Evolutionary conservation across 306 rosid species (phyloP), one percentile per base, ranked within the genome.

Genomic region (Trifolium subterraneum): DNA sequence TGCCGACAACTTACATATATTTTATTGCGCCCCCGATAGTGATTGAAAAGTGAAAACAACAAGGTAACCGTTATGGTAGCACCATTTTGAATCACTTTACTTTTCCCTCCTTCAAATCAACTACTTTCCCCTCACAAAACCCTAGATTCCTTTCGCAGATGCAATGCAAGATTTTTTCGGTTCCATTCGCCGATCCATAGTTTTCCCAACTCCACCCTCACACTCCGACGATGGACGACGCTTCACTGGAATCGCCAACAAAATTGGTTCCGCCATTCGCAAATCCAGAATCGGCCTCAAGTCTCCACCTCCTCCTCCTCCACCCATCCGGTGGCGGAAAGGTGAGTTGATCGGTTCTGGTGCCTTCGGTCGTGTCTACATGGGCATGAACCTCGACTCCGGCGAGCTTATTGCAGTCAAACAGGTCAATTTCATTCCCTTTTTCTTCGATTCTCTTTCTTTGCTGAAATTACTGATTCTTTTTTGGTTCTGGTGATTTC

Each of bases 351-450:
- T 93, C 12, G 98, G 98, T 11, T 88, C 86, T 11, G 97, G 98
- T 29, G 98, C 98, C 45, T 93, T 93, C 38, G 97, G 97, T 31
- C 83, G 88, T 8, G 98, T 89, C 14, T 93, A 91, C 72, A 91
- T 93, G 97, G 97, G 98, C 11, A 91, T 93, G 98, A 91, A 93
- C 73, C 92, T 93, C 13, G 97, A 93, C 73, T 89, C 93, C 13
- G 98, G 98, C 10, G 98, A 93, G 92, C 97, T 93, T 33, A 80
- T 93, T 59, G 98, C 98, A 0, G 85, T 93, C 25, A 93, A 93
- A 77, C 97, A 91, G 92, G 98, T 89, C 71, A 31, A 44, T 51
- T 80, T 20, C 44, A 33, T 55, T 29, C 4, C 29, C 52, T 7
- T 52, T 20, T 10, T 13, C 55, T 51, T 56, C 3, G 22, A 13